Evolutionary conservation across 2,329 filamentous ascomycete species (phyloP), one percentile per base, ranked within the genome.

Genomic region (Neodidymelliopsis sp.): DNA sequence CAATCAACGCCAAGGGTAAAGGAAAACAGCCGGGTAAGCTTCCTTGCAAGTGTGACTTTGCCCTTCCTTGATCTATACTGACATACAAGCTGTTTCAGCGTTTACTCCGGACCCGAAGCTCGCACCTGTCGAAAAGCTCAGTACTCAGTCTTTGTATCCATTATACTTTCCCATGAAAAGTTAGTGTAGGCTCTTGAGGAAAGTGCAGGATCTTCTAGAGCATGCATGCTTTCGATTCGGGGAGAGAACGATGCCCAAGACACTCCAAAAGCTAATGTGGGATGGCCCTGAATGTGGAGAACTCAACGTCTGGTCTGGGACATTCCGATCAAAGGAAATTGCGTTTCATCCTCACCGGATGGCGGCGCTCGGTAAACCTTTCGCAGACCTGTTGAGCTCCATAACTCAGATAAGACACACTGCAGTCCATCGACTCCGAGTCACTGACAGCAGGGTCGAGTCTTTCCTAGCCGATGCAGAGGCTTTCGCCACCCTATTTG

Each of bases 401-500:
- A 19, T 41, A 24, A 20, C 38, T n/a, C 38, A 41, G 20, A 41
- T 41, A 10, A 22, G 28, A 10, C 38, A 41, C 19, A 41, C 20
- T 7, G 38, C 38, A 3, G 28, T 41, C 8, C 38, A 41, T 25
- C 38, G 38, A 11, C 28, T 33, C n/a, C 29, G 13, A 18, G 4
- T 41, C 13, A 33, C 28, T 10, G 27, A 27, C 24, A 28, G 27
- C 9, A 33, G 20, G n/a, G 27, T 31, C 3, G 38, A 41, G 20
- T 18, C 19, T 6, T 23, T 31, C 18, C 23, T 30, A 15, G 22
- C 13, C 6, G 38, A 41, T n/a, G 38, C 38, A 41, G 38, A 41
- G 28, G 18, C 20, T n/a, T 20, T 41, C 10, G 20, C 38, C 25
- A 13, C 28, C 19, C 38, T 41, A 11, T 28, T 41, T 33, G 13